Base-by-base conservation (phyloP, 2,329 filamentous ascomycete genomes). In the Coniochaeta sp. region DNA sequence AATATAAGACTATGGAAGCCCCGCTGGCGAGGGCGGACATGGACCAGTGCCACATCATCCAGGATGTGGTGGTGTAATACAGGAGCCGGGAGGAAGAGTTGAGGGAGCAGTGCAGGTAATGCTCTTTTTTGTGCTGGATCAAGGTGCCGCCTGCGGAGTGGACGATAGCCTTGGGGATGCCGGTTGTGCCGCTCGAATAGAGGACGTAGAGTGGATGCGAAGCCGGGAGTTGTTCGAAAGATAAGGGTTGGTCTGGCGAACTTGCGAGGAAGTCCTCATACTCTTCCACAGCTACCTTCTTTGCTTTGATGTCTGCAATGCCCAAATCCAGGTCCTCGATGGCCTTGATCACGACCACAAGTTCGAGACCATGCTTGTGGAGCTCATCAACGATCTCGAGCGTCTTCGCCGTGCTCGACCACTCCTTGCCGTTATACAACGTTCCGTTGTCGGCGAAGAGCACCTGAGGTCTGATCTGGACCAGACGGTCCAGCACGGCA, bases 1-100 rank as follows among this genome's bases (percentile, higher is more conserved):
- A 91, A 74, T 97, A 99, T 4, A 98, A 81, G 22, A 98, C 82
- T 14, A 98, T 79, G 0, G 91, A 93, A 12, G 90, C 84, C 58
- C 93, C 93, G 32, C 86, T 87, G 10, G 93, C 90, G 4, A 98
- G 85, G 6, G 88, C 91, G 1, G 91, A 93, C 22, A 97, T 84
- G 44, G 93, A 87, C 93, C 93, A 98, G 72, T 98, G 93, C 92
- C 93, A 97, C 93, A 98, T 98, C 93, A 99, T 98, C 95, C 93
- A 97, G 0, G 91, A 96, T 12, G 89, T 92, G 3, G 93, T 97
- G 1, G 92, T 96, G 76, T 93, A 97, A 77, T 97, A 97, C 73
- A 97, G 90, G 69, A 97, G 81, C 22, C 88, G 83, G 47, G 92
- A 90, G 2, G 80, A 77, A 0, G 88, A 82, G 9, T 82, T 80